These are phyloP conservation scores for Choricystis sp. DNA, from an alignment of 139 green algal genomes.

Conservation along the genomic window DNA sequence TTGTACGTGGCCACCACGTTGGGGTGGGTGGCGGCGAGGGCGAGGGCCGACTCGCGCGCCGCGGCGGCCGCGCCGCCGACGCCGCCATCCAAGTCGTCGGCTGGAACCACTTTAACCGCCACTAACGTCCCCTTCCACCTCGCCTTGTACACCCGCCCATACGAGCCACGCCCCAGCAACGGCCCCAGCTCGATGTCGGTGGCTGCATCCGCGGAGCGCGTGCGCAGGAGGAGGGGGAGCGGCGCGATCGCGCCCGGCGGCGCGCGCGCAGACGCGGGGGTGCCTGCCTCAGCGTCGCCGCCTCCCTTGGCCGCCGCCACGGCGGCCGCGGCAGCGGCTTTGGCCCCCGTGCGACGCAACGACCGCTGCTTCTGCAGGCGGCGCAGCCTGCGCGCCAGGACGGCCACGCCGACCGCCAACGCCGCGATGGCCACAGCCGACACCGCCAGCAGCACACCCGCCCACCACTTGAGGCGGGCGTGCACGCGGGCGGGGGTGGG, in stretches of 20 bases:
- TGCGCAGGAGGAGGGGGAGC: neutral
- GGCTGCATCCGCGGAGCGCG: neutral
- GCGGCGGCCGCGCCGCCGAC: too few species aligned
- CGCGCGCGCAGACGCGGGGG: neutral
- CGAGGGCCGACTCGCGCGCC: neutral
- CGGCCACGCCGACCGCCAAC: neutral
- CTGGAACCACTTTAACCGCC: neutral
- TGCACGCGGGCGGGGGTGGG: too few species aligned
- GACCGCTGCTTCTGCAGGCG: neutral
- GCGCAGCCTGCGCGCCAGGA: neutral
- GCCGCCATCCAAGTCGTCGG: neutral
- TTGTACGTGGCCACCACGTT: neutral
- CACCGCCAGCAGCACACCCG: neutral
- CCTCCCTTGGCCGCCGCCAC: neutral
- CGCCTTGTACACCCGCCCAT: constrained; percentile 2
- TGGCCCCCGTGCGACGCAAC: neutral
- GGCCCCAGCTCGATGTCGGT: neutral
- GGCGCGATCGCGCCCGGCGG: too few species aligned
- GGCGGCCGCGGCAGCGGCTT: neutral
- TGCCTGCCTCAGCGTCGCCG: too few species aligned
- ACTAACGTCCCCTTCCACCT: neutral
- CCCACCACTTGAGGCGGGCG: neutral
- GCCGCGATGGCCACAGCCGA: neutral
- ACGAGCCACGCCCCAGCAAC: constrained; percentile 2
- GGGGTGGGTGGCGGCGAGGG: neutral